A percentile compares a stretch with the other conserved stretches of the same genome.
Conservation (phyloP, 83 land plant species). For the Picea abies region DNA sequence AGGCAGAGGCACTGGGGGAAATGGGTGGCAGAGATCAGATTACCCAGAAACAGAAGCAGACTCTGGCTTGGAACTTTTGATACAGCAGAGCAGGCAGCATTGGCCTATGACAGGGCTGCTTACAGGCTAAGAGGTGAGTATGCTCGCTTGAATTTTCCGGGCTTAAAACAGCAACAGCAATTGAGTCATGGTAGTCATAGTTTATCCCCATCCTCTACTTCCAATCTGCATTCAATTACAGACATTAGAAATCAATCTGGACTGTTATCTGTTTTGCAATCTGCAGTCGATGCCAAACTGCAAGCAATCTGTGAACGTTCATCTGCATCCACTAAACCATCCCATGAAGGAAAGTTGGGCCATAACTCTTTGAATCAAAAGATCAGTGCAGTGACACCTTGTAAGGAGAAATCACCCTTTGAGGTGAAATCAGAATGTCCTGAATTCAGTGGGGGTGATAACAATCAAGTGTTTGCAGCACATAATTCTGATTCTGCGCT, state of each 20-base stretch:
- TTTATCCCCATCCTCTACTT: background rate
- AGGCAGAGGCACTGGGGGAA: constrained; percentile 1
- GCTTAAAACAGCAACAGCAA: background rate
- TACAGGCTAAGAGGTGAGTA: constrained; percentile 5
- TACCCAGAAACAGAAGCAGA: constrained; percentile 20
- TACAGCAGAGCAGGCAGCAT: constrained; percentile 22
- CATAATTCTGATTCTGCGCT: background rate
- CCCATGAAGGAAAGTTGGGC: background rate
- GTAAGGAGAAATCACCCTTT: background rate
- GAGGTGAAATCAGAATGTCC: constrained; percentile 1
- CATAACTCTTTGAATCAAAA: background rate
- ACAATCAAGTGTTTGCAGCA: background rate
- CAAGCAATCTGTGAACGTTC: constrained; percentile 27
- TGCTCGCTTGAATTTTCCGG: constrained; percentile 21
- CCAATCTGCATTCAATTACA: constrained; percentile 13
- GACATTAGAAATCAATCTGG: background rate
- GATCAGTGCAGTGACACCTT: background rate
- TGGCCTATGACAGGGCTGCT: constrained; percentile 22
- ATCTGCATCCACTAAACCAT: background rate
- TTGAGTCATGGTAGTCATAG: background rate
- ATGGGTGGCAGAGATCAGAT: constrained; percentile 24
- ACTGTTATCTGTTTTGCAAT: constrained; percentile 15
- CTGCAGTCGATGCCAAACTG: constrained; percentile 51
- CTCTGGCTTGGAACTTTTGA: constrained; percentile 28
- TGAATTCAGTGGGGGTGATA: background rate